Evolutionary conservation across 495 filamentous ascomycete species (phyloP).

Genomic region (Cercophora samala): DNA sequence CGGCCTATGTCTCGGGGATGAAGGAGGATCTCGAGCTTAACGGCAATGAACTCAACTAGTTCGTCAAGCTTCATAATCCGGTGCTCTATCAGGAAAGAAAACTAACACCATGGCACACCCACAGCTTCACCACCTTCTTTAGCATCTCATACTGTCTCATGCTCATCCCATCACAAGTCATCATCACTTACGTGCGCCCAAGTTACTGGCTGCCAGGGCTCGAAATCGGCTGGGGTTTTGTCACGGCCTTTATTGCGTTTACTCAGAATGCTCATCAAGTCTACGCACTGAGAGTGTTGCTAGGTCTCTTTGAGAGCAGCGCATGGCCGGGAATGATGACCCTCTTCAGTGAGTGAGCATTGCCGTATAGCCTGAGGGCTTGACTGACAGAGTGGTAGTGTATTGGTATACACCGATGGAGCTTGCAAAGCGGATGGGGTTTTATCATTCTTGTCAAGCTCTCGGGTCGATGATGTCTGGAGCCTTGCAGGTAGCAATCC

Average conservation of each 20-base stretch:
- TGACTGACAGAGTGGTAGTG: constrained; percentile 16
- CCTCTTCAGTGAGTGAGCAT: constrained; percentile 31
- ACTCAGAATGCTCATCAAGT: constrained; percentile 32
- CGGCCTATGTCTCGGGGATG: constrained; percentile 45
- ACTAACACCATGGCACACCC: background rate
- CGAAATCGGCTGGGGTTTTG: constrained; percentile 43
- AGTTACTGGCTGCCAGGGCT: constrained; percentile 42
- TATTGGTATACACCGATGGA: constrained; percentile 41
- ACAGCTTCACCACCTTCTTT: constrained; percentile 52
- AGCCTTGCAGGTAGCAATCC: constrained; percentile 53
- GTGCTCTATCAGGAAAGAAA: background rate
- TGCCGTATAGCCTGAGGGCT: background rate
- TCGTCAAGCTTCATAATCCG: background rate
- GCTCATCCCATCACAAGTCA: constrained; percentile 50
- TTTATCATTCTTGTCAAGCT: constrained; percentile 45
- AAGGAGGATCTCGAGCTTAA: constrained; percentile 41
- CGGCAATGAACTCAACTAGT: constrained; percentile 43
- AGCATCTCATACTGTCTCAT: constrained; percentile 46
- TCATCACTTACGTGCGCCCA: constrained; percentile 45
- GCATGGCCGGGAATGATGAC: constrained; percentile 43
- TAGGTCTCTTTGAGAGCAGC: constrained; percentile 53
- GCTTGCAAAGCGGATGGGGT: constrained; percentile 40
- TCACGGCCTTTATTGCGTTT: constrained; percentile 37
- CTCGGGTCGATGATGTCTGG: constrained; percentile 40
- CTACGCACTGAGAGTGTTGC: constrained; percentile 47